Base-by-base conservation (phyloP, 768 basidiomycete genomes). In the Polyporus arcularius region DNA sequence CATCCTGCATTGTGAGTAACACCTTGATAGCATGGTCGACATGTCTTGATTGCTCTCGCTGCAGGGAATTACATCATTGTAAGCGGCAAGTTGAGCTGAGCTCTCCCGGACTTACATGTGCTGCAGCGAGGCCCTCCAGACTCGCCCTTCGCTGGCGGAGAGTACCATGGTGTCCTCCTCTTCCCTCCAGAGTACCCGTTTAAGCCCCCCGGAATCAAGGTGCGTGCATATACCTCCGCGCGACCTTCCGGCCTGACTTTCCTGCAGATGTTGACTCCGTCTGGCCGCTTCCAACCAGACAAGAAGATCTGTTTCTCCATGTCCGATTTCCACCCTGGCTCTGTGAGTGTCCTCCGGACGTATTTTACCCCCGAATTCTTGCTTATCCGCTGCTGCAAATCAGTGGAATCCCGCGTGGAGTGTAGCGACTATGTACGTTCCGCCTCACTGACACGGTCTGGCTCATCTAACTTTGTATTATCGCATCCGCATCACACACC, bases 271-370 rank as follows among this genome's bases (percentile, higher is more conserved):
- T 83, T 87, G 67, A 95, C 94, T 14, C 94, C 94, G 0, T 92
- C 91, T 5, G 94, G 94, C 18, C 86, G 94, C 60, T 96, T 96
- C 75, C 85, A 90, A 65, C 91, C 92, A 21, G 92, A 94, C 80
- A 88, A 86, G 78, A 97, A 95, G 82, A 97, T 98, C 57, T 98
- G 96, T 72, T 96, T 97, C 77, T 96, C 94, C 26, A 97, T 98
- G 94, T 94, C 93, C 4, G 93, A 95, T 74, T 95, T 94, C 70
- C 94, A 95, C 70, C 92, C 94, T 0, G 92, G 92, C 62, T 84
- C 90, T 12, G 92, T 93, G 67, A 72, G 90, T 83, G 4, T 39
- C 39, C 40, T n/a, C 40, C 63, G 46, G 46, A 18, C 26, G 16
- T 21, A 50, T 62, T 51, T 45, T 40, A 30, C 32, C 21, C 14